Percentiles rank a stretch among this genome's conserved stretches.
Conservation (phyloP, 2,329 filamentous ascomycete genomes). For the Clarireedia hainanense region DNA sequence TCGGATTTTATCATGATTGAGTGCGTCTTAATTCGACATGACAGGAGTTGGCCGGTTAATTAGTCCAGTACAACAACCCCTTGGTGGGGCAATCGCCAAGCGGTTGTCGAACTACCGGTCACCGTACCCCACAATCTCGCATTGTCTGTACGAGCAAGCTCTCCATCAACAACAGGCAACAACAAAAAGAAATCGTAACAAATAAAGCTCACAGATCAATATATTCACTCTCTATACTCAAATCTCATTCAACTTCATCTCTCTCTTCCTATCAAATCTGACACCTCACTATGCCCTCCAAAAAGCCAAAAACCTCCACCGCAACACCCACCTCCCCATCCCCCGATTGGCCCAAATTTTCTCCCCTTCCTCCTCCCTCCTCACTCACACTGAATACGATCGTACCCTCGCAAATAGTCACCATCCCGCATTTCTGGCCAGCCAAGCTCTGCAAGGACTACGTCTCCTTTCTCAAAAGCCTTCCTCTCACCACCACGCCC, state of each 20-base stretch:
- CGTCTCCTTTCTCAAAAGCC: conserved; percentile 48
- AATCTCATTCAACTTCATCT: too few relatives aligned
- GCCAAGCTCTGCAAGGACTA: conserved; percentile 55
- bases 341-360: conserved; percentile 55
- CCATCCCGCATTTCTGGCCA: conserved; percentile 55
- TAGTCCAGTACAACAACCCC: too few relatives aligned
- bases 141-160: neutral
- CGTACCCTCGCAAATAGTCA: conserved; percentile 52
- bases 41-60: too few relatives aligned
- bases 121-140: neutral
- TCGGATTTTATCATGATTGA: too few relatives aligned
- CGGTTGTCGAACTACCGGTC: neutral
- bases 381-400: conserved; percentile 44
- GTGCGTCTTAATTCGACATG: too few relatives aligned
- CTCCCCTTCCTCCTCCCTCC: conserved; percentile 47
- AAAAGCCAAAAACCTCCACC: conserved; percentile 13
- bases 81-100: neutral
- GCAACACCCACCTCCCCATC: conserved; percentile 8
- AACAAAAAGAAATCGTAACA: neutral
- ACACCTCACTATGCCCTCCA: neutral
- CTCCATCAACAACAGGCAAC: neutral
- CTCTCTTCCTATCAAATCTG: too few relatives aligned
- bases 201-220: neutral
- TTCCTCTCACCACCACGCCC: conserved; percentile 58
- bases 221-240: neutral